Conservation (phyloP, 2,329 filamentous ascomycete genomes). For the Onygenales sp. region DNA sequence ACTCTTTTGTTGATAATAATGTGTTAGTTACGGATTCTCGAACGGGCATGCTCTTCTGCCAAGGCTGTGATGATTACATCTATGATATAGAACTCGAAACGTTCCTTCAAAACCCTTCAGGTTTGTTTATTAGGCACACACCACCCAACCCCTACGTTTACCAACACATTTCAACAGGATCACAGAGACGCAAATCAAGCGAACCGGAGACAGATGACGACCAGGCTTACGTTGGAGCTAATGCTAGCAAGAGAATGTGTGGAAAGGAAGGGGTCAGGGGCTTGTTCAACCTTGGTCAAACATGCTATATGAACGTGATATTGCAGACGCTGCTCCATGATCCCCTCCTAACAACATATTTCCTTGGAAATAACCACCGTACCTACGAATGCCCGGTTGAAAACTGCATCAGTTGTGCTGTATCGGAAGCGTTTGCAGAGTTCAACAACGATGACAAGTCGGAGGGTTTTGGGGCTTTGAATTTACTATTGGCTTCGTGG, state of each 20-base stretch:
- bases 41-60: conserved; percentile 30
- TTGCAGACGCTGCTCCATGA: conserved; percentile 91
- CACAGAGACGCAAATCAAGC: conserved; percentile 26
- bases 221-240: conserved; percentile 64
- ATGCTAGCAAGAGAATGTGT: conserved; percentile 72
- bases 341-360: conserved; percentile 81
- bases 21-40: conserved; percentile 31
- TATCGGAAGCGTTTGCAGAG: conserved; percentile 55
- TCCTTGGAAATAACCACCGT: conserved; percentile 81
- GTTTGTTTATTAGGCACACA: conserved; percentile 3
- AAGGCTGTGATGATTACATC: conserved; percentile 31
- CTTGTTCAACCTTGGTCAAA: conserved; percentile 96
- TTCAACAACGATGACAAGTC: conserved; percentile 56
- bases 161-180: conserved; percentile 9
- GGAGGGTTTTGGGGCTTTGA: conserved; percentile 82
- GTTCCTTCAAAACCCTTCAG: conserved; percentile 19
- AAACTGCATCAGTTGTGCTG: conserved; percentile 50
- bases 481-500: conserved; percentile 84
- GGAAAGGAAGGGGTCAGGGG: conserved; percentile 80
- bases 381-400: conserved; percentile 58
- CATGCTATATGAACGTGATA: conserved; percentile 96
- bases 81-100: conserved; percentile 33
- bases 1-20: conserved; percentile 7
- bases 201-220: conserved; percentile 47
- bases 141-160: conserved; percentile 5